Conservation (phyloP, 2,329 filamentous ascomycete genomes). For the Chlorencoelia australis region DNA sequence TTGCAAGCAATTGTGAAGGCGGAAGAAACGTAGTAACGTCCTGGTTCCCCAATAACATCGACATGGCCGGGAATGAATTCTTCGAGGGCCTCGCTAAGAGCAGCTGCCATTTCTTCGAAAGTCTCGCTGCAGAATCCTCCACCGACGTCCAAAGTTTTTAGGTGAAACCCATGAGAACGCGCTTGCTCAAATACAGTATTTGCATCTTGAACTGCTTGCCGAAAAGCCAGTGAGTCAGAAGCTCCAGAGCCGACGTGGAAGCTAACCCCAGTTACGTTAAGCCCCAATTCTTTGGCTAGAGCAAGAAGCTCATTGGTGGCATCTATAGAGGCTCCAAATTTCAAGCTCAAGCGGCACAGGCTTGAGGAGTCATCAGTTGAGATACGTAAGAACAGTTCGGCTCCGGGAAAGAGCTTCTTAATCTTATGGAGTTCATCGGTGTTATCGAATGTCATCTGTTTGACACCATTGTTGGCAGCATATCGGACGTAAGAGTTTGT, state of each 20-base stretch:
- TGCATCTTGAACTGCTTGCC: conserved; percentile 84
- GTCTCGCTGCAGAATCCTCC: conserved; percentile 87
- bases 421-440: conserved; percentile 97
- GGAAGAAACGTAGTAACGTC: conserved; percentile 87
- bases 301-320: conserved; percentile 66
- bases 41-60: conserved; percentile 88
- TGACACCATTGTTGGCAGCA: conserved; percentile 73
- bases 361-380: conserved; percentile 92
- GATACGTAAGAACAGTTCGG: conserved; percentile 90
- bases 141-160: conserved; percentile 87
- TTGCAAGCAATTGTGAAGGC: conserved; percentile 95
- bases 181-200: conserved; percentile 83
- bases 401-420: conserved; percentile 78
- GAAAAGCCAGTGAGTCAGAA: conserved; percentile 83
- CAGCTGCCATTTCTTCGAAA: conserved; percentile 81
- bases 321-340: conserved; percentile 89
- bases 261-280: conserved; percentile 91
- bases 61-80: conserved; percentile 72
- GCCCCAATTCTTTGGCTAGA: conserved; percentile 68
- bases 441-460: conserved; percentile 99
- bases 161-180: conserved; percentile 60
- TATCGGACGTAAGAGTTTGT: conserved; percentile 96
- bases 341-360: conserved; percentile 89
- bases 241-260: conserved; percentile 98
- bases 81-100: conserved; percentile 71